Conservation (phyloP, 345 rosid genomes). For the Aquilaria malaccensis region DNA sequence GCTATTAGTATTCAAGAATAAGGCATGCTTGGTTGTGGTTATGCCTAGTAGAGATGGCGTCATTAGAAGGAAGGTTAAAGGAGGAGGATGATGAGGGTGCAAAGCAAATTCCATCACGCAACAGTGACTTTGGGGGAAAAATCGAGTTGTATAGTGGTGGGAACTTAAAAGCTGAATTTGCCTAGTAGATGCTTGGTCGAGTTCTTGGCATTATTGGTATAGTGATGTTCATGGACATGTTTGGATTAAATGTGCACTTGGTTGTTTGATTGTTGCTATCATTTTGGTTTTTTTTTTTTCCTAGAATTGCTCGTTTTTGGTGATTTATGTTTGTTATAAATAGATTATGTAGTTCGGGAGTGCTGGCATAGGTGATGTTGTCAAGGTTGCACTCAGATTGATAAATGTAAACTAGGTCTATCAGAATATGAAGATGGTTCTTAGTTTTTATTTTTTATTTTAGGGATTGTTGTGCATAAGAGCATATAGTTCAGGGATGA, state of each 20-base stretch:
- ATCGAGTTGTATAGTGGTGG: constrained; percentile 47
- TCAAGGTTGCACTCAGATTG: no score
- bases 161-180: constrained; percentile 44
- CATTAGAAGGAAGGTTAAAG: constrained; percentile 10
- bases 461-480: no score
- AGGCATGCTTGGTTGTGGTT: constrained; percentile 68
- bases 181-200: constrained; percentile 12
- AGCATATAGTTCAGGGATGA: no score
- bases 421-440: no score
- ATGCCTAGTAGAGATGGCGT: constrained; percentile 34
- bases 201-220: constrained; percentile 14
- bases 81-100: constrained; percentile 40
- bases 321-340: no score
- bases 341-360: no score
- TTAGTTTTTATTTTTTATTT: no score
- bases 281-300: no score
- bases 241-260: constrained; percentile 17
- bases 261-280: no score
- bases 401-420: no score
- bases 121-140: constrained; percentile 54
- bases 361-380: no score
- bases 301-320: no score
- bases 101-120: constrained; percentile 32
- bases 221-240: constrained; percentile 14
- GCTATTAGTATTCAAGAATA: constrained; percentile 59